Percentiles rank a stretch among this genome's conserved stretches.
phyloP scores from a whole-genome alignment of 1,139 yeast species.

The Magnusiomyces sp. region DNA sequence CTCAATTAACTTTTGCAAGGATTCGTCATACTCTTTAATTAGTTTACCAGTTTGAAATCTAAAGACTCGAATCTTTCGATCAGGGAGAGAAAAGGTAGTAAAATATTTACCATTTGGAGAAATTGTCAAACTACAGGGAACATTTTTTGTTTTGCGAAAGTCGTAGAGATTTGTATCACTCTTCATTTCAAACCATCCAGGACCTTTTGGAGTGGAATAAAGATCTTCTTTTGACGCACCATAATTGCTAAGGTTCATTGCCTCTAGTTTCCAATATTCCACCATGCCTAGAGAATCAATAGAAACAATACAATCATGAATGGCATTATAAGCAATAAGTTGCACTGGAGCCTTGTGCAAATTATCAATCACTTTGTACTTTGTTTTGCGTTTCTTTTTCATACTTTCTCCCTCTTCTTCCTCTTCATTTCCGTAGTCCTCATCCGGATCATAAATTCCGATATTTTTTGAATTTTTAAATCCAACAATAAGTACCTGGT shows the following conservation, averaged over 20 bases:
- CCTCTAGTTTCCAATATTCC: slow-evolving; percentile 38
- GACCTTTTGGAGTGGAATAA: slow-evolving; percentile 1
- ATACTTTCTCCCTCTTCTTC: no score
- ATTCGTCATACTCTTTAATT: slow-evolving; percentile 32
- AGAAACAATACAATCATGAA: slow-evolving; percentile 34
- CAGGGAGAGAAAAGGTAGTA: slow-evolving; percentile 31
- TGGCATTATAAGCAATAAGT: slow-evolving; percentile 28
- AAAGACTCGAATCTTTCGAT: slow-evolving; percentile 32
- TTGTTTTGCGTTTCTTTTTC: neutral
- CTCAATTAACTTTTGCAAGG: slow-evolving; percentile 16
- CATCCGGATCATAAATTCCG: slow-evolving; percentile 27
- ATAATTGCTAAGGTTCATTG: slow-evolving; percentile 7
- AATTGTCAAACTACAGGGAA: slow-evolving; percentile 23
- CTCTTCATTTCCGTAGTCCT: slow-evolving; percentile 4
- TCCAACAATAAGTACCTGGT: slow-evolving; percentile 16
- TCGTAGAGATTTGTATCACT: slow-evolving; percentile 39
- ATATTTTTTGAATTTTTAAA: slow-evolving; percentile 25
- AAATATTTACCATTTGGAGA: slow-evolving; percentile 26
- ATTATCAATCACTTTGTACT: slow-evolving; percentile 14
- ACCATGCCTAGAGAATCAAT: slow-evolving; percentile 37
- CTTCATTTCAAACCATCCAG: slow-evolving; percentile 31
- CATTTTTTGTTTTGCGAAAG: slow-evolving; percentile 32
- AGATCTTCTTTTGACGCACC: neutral
- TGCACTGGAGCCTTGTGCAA: slow-evolving; percentile 32
- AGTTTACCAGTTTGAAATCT: slow-evolving; percentile 33